Conservation (phyloP, 495 filamentous ascomycete genomes). For the Penicillium taxi region DNA sequence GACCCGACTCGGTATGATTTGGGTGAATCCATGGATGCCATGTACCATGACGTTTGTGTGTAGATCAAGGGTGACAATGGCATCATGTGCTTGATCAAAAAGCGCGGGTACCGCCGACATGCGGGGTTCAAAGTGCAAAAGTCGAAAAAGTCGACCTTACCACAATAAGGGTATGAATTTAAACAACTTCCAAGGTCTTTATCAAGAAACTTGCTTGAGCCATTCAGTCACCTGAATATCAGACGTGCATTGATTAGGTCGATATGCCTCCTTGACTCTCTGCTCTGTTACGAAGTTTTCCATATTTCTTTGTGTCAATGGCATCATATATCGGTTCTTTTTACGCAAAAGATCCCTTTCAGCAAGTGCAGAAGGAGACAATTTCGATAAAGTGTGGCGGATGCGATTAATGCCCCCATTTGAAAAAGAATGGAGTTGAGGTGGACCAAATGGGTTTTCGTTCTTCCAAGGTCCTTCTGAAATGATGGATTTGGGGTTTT, state of each 20-base stretch:
- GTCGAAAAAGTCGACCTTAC: slow-evolving; percentile 22
- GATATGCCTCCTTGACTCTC: slow-evolving; percentile 46
- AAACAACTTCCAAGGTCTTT: too few species aligned
- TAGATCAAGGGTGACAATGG: too few species aligned
- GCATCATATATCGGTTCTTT: slow-evolving; percentile 35
- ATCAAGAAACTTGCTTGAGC: slow-evolving; percentile 53
- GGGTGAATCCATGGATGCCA: too few species aligned
- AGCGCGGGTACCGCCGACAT: too few species aligned
- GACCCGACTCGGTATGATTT: too few species aligned
- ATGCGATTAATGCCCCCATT: slow-evolving; percentile 30
- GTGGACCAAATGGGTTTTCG: slow-evolving; percentile 35
- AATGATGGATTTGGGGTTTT: slow-evolving; percentile 18
- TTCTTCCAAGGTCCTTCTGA: slow-evolving; percentile 30
- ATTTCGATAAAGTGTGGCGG: slow-evolving; percentile 31
- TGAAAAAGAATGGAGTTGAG: slow-evolving; percentile 24
- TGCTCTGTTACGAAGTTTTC: slow-evolving; percentile 38
- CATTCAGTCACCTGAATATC: slow-evolving; percentile 61
- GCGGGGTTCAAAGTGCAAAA: slow-evolving; percentile 10
- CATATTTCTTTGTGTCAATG: slow-evolving; percentile 39
- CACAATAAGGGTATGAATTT: too few species aligned
- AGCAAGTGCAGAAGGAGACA: slow-evolving; percentile 29
- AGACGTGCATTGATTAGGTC: slow-evolving; percentile 46
- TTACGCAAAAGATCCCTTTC: slow-evolving; percentile 35
- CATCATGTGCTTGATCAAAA: too few species aligned
- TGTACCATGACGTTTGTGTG: too few species aligned